Base-by-base conservation (phyloP, 2,329 filamentous ascomycete genomes). In the Alternaria viburni region DNA sequence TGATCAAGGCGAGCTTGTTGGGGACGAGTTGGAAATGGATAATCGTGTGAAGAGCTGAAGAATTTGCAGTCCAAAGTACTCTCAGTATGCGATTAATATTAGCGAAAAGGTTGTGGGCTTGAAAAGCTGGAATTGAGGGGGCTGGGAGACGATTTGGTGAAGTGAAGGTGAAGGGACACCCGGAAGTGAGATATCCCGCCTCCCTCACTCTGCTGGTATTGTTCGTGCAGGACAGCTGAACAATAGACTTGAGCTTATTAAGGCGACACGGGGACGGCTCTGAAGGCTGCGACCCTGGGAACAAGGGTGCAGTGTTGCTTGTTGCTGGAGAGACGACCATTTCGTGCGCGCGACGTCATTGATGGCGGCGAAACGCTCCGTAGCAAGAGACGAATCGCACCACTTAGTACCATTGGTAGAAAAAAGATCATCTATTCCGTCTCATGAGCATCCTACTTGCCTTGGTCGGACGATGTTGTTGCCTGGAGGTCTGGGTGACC, bases 141-240 rank as follows among this genome's bases (percentile, higher is more conserved):
- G 61, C 51, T 67, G 58, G 62, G 47, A 57, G 21, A 49, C 57
- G 30, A 54, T 44, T 47, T 45, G 28, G 12, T 19, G 13, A 49
- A 43, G 57, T 65, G 64, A 64, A 68, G 58, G 67, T 71, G 69
- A 71, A 59, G 61, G 57, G 50, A 67, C 54, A 41, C 52, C 45
- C 52, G 26, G n/a, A 47, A 23, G 57, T 32, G 36, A 44, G 57
- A 30, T 43, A 58, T 49, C 50, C 59, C 57, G 57, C 52, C 62
- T 46, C 59, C 58, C 52, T 49, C 32, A 30, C 55, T 9, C 32
- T 30, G 59, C 57, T 64, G 58, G 52, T 64, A 61, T 70, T 67
- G 61, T 68, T 28, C 23, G 15, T 57, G 45, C n/a, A 23, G 23
- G 23, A 36, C 43, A 41, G 5, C 7, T 41, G 13, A 4, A 54